Base-by-base conservation (phyloP, 768 basidiomycete species). In the Omphalotus guepiniiformis region DNA sequence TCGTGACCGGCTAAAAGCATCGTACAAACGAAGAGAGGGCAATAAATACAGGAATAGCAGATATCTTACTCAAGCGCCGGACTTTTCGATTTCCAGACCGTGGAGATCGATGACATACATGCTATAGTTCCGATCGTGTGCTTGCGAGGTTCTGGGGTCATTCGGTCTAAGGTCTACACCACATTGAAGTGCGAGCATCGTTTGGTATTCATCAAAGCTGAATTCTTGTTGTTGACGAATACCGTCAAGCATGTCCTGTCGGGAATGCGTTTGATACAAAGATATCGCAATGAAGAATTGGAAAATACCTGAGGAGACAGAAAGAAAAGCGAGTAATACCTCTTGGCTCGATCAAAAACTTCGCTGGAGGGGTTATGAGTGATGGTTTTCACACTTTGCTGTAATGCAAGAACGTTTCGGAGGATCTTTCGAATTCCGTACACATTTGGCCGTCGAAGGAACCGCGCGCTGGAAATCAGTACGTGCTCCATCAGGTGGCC, bases 71-170 rank as follows among this genome's bases (percentile, higher is more conserved):
- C 56, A 64, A 29, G 64, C 64, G 50, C n/a, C n/a, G 16, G 35
- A 36, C 34, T 71, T 74, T 39, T 74, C 72, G 60, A 89, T 68
- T 63, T 85, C 87, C 56, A 90, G 61, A 49, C 83, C 88, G 58
- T 93, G 93, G 56, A 96, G 65, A 59, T 95, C 93, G 58, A 94
- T 94, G 54, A 91, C 74, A 64, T 91, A 93, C 77, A 85, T 81
- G 65, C 83, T 86, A 63, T 91, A 92, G 57, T 85, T 83, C 39
- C 80, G 77, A 64, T 92, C 83, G 2, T 63, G 58, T 6, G 83
- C 79, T 53, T 75, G 78, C 9, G 49, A 39, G 19, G 42, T 29
- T 16, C 69, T 77, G 18, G 69, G 68, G 28, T 80, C 78, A 16
- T 73, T 75, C 11, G 70, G 66, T n/a, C 63, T 68, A 49, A 75